These are phyloP conservation scores for Clavulina sp. DNA, from an alignment of 768 basidiomycete genomes.

Conservation along the genomic window DNA sequence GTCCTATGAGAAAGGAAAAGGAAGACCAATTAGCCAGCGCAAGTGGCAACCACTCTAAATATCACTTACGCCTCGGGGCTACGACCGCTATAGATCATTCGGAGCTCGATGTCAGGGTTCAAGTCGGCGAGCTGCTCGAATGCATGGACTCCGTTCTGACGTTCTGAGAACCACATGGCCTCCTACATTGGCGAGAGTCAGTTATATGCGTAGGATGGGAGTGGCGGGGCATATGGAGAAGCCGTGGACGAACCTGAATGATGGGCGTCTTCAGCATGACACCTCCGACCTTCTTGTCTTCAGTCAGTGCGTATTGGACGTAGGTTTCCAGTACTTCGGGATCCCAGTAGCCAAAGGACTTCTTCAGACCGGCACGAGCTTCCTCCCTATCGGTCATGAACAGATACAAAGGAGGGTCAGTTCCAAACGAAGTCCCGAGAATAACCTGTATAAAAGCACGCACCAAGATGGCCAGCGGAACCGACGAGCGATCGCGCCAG, in stretches of 20 bases:
- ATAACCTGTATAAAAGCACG: conserved; percentile 4
- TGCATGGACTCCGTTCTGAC: conserved; percentile 21
- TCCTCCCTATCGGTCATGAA: conserved; percentile 44
- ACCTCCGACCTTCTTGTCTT: conserved; percentile 21
- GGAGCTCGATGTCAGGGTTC: conserved; percentile 32
- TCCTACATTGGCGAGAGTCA: conserved; percentile 24
- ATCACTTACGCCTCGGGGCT: conserved; percentile 22
- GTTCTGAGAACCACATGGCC: conserved; percentile 40
- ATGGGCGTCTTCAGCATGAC: conserved; percentile 48
- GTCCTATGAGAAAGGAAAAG: conserved; percentile 2
- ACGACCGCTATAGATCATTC: conserved; percentile 38
- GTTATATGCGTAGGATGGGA: background rate
- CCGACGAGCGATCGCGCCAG: conserved; percentile 39
- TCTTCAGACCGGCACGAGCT: conserved; percentile 31
- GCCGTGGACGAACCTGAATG: conserved; percentile 23
- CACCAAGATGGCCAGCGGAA: conserved; percentile 47
- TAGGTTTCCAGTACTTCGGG: conserved; percentile 41
- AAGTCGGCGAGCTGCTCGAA: conserved; percentile 23
- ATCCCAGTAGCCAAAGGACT: conserved; percentile 50
- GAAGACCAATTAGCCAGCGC: background rate
- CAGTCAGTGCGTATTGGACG: conserved; percentile 37
- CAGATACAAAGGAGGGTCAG: background rate
- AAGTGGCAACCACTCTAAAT: background rate
- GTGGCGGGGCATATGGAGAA: background rate
- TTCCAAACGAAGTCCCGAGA: background rate